Evolutionary conservation across 768 basidiomycete genomes (phyloP).

Genomic region (Amylocystis lapponica): DNA sequence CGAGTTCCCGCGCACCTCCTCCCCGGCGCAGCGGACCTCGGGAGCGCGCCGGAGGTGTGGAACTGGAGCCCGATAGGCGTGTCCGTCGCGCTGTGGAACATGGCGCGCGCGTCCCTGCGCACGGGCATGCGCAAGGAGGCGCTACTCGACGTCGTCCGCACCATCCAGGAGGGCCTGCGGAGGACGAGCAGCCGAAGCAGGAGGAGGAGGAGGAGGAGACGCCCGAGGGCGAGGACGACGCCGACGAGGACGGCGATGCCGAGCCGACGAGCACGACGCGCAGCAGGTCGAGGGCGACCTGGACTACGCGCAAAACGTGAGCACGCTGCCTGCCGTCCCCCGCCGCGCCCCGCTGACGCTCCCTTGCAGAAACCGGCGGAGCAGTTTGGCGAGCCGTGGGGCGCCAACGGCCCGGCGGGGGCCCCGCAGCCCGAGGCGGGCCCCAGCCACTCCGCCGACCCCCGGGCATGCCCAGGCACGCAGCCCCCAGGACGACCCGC

Average conservation of each 20-base stretch:
- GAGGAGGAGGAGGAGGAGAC: conserved; percentile 25
- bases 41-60: conserved; percentile 58
- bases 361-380: conserved; percentile 25
- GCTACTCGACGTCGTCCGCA: conserved; percentile 51
- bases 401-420: conserved; percentile 42
- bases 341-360: conserved; percentile 20
- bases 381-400: conserved; percentile 59
- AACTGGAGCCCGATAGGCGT: conserved; percentile 76
- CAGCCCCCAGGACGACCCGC: conserved; percentile 7
- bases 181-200: conserved; percentile 27
- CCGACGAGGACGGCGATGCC: conserved; percentile 22
- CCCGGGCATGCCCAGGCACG: conserved; percentile 1
- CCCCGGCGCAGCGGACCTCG: conserved; percentile 49
- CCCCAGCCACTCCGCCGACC: conserved; percentile 10
- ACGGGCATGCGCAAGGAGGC: conserved; percentile 57
- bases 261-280: conserved; percentile 14
- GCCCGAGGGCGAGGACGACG: conserved; percentile 26
- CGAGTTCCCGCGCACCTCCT: conserved; percentile 69
- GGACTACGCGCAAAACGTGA: conserved; percentile 19
- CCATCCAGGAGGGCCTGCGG: conserved; percentile 50
- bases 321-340: conserved; percentile 27
- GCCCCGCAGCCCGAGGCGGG: conserved; percentile 20
- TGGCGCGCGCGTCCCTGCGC: conserved; percentile 55
- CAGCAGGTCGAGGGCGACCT: conserved; percentile 18
- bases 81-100: conserved; percentile 65